Evolutionary conservation across 2,329 filamentous ascomycete species (phyloP).

Genomic region (Venturia nashicola): DNA sequence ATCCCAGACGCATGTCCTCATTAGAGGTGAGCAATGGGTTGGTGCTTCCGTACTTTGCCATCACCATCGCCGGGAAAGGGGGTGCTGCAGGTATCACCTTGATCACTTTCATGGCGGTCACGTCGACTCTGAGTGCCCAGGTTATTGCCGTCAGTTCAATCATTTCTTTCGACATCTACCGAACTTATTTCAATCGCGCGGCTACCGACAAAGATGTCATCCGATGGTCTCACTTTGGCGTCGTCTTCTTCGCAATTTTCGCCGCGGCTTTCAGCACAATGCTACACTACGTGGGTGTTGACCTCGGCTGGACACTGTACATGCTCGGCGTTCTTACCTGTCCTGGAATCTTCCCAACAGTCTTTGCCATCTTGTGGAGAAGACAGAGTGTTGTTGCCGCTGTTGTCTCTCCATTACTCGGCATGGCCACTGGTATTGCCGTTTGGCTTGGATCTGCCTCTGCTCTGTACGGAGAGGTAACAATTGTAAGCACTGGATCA

Average conservation of each 20-base stretch:
- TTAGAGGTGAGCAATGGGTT: slow-evolving; percentile 25
- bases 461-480: slow-evolving; percentile 34
- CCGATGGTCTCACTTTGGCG: slow-evolving; percentile 39
- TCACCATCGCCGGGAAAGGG: slow-evolving; percentile 26
- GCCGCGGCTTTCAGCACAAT: slow-evolving; percentile 40
- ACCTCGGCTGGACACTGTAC: slow-evolving; percentile 43
- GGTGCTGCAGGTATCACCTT: slow-evolving; percentile 25
- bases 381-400: slow-evolving; percentile 38
- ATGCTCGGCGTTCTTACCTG: slow-evolving; percentile 43
- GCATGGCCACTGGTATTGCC: slow-evolving; percentile 37
- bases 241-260: slow-evolving; percentile 40
- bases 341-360: slow-evolving; percentile 41
- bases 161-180: slow-evolving; percentile 42
- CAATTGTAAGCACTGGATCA: slow-evolving; percentile 35
- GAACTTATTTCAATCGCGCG: slow-evolving; percentile 34
- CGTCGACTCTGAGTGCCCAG: slow-evolving; percentile 38
- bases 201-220: slow-evolving; percentile 39
- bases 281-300: slow-evolving; percentile 41
- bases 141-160: slow-evolving; percentile 43
- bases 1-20: slow-evolving; percentile 31
- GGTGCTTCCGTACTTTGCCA: slow-evolving; percentile 27
- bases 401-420: slow-evolving; percentile 37
- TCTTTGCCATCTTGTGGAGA: slow-evolving; percentile 41
- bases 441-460: slow-evolving; percentile 41
- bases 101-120: slow-evolving; percentile 31